Evolutionary conservation across 768 basidiomycete species (phyloP).

Genomic region (Lactarius trivialis): DNA sequence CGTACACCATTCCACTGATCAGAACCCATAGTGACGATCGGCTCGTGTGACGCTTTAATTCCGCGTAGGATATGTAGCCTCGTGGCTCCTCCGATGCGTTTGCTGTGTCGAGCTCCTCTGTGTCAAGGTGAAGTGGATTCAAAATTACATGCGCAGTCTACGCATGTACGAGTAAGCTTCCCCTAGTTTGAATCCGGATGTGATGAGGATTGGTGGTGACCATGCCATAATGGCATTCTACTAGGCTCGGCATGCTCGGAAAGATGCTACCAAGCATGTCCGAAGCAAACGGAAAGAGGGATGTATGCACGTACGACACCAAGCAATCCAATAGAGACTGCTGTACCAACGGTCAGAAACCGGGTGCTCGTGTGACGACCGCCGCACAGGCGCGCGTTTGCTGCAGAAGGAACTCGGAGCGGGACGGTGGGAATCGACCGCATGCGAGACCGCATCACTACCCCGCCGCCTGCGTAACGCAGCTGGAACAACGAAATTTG

Average conservation of each 20-base stretch:
- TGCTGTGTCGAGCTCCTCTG: not conserved
- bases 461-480: not conserved
- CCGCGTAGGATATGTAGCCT: slow-evolving; percentile 9
- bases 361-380: not conserved
- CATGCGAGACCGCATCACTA: not conserved
- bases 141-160: slow-evolving; percentile 1
- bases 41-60: slow-evolving; percentile 16
- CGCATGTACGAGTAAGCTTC: not conserved
- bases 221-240: not conserved
- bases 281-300: not conserved
- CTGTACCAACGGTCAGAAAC: not conserved
- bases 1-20: slow-evolving; percentile 20
- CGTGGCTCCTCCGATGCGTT: not conserved
- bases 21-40: not conserved
- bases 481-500: not conserved
- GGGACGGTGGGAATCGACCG: not conserved
- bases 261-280: not conserved
- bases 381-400: not conserved
- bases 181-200: not conserved
- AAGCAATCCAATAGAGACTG: slow-evolving; percentile 6
- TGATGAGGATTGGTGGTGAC: not conserved
- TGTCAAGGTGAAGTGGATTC: slow-evolving; percentile 13
- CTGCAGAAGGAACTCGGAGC: not conserved
- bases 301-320: not conserved
- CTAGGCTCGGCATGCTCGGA: not conserved